Conservation (phyloP, 495 filamentous ascomycete genomes). For the Astrothelium macrocarpum region DNA sequence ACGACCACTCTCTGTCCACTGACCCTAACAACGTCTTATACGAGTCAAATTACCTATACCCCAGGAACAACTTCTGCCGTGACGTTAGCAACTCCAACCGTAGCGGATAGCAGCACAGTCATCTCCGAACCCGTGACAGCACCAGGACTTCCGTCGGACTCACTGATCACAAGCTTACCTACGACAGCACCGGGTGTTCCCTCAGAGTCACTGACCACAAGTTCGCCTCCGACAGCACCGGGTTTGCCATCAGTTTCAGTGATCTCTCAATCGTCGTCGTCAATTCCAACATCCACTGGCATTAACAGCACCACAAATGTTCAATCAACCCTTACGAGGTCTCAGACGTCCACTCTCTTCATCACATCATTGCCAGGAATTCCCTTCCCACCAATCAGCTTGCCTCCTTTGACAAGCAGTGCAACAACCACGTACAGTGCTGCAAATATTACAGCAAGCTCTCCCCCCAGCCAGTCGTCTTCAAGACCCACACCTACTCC, state of each 20-base stretch:
- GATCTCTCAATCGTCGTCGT: conserved; percentile 46
- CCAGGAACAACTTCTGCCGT: neutral
- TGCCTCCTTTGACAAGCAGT: neutral
- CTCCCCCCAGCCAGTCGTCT: neutral
- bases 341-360: conserved; percentile 1
- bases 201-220: conserved; percentile 40
- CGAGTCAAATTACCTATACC: neutral
- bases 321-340: neutral
- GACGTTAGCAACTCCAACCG: neutral
- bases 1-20: conserved; percentile 24
- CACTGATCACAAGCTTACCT: conserved; percentile 43
- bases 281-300: conserved; percentile 25
- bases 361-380: neutral
- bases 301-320: neutral
- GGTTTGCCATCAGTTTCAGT: conserved; percentile 30
- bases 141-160: conserved; percentile 26
- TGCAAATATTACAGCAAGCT: neutral
- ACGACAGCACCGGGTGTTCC: conserved; percentile 30
- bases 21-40: conserved; percentile 15
- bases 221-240: neutral
- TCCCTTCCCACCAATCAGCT: neutral
- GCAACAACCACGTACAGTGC: neutral
- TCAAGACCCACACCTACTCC: neutral
- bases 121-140: neutral
- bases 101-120: neutral